These are phyloP conservation scores for Pseudocercospora cruenta DNA, from an alignment of 2,329 filamentous ascomycete species.

Conservation along the genomic window DNA sequence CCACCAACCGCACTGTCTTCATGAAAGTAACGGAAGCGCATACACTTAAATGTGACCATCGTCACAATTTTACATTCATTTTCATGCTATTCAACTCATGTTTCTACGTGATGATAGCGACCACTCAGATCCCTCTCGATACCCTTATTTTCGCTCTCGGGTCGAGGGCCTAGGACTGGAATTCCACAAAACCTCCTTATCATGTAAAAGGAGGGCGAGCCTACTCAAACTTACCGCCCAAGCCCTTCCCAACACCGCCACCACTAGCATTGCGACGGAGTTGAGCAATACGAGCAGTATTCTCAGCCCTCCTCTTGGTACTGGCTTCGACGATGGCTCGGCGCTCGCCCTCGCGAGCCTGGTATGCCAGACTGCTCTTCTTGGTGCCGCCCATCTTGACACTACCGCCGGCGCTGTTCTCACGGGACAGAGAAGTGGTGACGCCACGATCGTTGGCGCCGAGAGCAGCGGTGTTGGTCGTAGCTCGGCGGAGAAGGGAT, in stretches of 20 bases:
- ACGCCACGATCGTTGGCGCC: conserved; percentile 43
- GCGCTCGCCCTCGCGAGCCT: conserved; percentile 62
- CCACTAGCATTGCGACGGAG: conserved; percentile 45
- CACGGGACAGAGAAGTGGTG: conserved; percentile 36
- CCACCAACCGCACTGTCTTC: too few species aligned
- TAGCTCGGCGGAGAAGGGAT: conserved; percentile 71
- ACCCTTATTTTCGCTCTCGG: too few species aligned
- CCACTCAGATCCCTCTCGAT: too few species aligned
- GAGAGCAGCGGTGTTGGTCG: conserved; percentile 52
- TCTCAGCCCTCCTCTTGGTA: conserved; percentile 55
- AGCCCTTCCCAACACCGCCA: conserved; percentile 42
- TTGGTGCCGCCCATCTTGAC: conserved; percentile 57
- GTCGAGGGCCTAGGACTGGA: too few species aligned
- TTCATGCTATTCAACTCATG: too few species aligned
- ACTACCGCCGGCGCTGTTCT: conserved; percentile 26
- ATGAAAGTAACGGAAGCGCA: too few species aligned
- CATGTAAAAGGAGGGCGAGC: too few species aligned
- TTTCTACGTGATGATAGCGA: too few species aligned
- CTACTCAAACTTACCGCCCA: conserved; percentile 49
- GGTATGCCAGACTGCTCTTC: conserved; percentile 63
- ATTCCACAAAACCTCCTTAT: too few species aligned
- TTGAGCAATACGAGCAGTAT: conserved; percentile 49
- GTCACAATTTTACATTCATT: too few species aligned
- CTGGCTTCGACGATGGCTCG: conserved; percentile 54
- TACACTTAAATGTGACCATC: too few species aligned